Base-by-base conservation (phyloP, 441 rosid genomes). In the Syzygium malaccense region DNA sequence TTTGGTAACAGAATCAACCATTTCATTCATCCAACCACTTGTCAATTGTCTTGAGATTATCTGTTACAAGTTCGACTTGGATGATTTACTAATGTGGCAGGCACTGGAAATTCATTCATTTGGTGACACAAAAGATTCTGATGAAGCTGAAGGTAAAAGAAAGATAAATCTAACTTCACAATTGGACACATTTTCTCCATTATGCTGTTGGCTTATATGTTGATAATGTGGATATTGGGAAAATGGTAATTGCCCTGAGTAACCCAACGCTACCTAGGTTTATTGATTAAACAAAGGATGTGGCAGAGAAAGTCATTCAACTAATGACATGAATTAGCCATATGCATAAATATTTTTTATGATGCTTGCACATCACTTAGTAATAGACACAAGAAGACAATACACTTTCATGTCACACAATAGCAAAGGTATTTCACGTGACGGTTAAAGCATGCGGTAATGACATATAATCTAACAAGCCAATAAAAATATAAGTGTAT, bases 261-360 rank as follows among this genome's bases (percentile, higher is more conserved):
- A 3, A 26, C 5, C 0, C 1, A 58, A 58, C 4, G 32, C 0
- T 60, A 28, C 0, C 32, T 60, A 0, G 17, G 4, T 0, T 28
- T 1, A 60, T 60, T 60, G 8, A 28, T 60, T 28, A 17, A 15
- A 28, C 32, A 60, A 60, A 5, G 0, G 30, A 3, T 58, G 66
- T 58, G 4, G 64, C 12, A 3, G 26, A 13, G 66, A 60, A 28
- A 60, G 1, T 28, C 15, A 54, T 49, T 49, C 12, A 11, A 8
- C 12, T 49, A 49, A 8, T 49, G 51, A 2, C 13, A 11, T 49
- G 51, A 49, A 49, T 8, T 49, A 49, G 10, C 51, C 51, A 49
- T 11, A 49, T 49, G 51, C 51, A 49, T 49, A 49, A 49, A 49
- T 49, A 11, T 49, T 49, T 49, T 49, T 49, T 11, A 49, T 49